Evolutionary conservation across 1,284 basidiomycete species (phyloP), one percentile per base, ranked within the genome.

Genomic region (Naganishia sp.): DNA sequence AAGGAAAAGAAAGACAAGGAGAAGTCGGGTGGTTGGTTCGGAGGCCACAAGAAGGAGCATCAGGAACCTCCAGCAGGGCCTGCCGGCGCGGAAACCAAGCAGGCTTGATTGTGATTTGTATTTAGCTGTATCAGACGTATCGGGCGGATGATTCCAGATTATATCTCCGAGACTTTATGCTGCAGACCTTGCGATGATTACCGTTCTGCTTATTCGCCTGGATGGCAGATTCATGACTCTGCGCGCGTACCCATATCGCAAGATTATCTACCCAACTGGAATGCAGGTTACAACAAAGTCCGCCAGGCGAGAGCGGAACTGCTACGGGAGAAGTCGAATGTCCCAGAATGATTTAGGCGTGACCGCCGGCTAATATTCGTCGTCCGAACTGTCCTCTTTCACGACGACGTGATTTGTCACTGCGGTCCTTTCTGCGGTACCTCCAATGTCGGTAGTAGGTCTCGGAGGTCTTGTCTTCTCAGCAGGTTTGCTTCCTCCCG

Each of bases 1-100:
- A 73, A 76, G 65, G 74, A 74, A 66, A 72, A 75, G 68, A 71
- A 76, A 45, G 72, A 74, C 63, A 55, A 67, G 15, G 46, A 67
- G 15, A 67, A 67, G 31, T 67, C 67, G 50, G 69, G 67, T 66
- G 62, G 67, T n/a, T 63, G 67, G 46, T 62, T 63, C 23, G 60
- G 60, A 13, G 42, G 50, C 17, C 61, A 63, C 32, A 53, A 63
- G 51, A 63, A 63, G 52, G 52, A 63, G 42, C 9, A 10, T 21
- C 31, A 63, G 45, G 52, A 63, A 42, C 9, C 7, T 21, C n/a
- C 21, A 9, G 42, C 23, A 10, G 35, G 2, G 13, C 35, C 7
- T 10, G 35, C 35, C 7, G 35, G 35, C 35, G 17, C n/a, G 9
- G 58, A 51, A 42, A 50, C 58, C 35, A 61, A 51, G 31, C 58